Base-by-base conservation (phyloP, 2,329 filamentous ascomycete species). In the Aspergillus tamarii region DNA sequence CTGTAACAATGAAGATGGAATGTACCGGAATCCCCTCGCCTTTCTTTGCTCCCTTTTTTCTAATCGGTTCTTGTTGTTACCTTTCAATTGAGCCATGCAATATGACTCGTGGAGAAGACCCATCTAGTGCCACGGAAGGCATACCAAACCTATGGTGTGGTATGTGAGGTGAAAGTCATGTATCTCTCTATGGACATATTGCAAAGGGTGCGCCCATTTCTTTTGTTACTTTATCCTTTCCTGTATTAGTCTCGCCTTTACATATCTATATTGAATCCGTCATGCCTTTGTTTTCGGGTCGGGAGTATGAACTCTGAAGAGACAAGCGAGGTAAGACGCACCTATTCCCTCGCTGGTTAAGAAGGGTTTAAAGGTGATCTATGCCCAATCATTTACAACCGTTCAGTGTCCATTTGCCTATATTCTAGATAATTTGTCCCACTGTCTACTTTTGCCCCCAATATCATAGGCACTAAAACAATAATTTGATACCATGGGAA, bases 401-500 rank as follows among this genome's bases (percentile, higher is more conserved):
- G 45, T 41, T n/a, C 14, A 41, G 39, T 41, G 34, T 12, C 34
- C n/a, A n/a, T 30, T 14, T 14, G n/a, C 16, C 32, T 11, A 3
- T 32, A 11, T 52, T 30, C 14, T 32, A 32, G 30, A 10, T 34
- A 6, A 23, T 50, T 19, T 21, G 48, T 21, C 23, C n/a, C n/a
- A 12, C 23, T 16, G 45, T 52, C 16, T 3, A 19, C 16, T 28
- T 4, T 32, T 23, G 23, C 34, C 23, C 21, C 28, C 12, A 30
- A 34, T 7, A 19, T 59, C 57, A 34, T 39, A n/a, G 41, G 16
- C 32, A 55, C 39, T 19, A 26, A 8, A 36, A 21, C 32, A 41
- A 23, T 7, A 26, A 39, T 55, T 23, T 26, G 21, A 55, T 36
- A 39, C 32, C n/a, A 55, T 36, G 52, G 52, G 52, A 63, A 55